Evolutionary conservation across 208 protist genomes (phyloP).

Genomic region (Leishmania gerbilli): DNA sequence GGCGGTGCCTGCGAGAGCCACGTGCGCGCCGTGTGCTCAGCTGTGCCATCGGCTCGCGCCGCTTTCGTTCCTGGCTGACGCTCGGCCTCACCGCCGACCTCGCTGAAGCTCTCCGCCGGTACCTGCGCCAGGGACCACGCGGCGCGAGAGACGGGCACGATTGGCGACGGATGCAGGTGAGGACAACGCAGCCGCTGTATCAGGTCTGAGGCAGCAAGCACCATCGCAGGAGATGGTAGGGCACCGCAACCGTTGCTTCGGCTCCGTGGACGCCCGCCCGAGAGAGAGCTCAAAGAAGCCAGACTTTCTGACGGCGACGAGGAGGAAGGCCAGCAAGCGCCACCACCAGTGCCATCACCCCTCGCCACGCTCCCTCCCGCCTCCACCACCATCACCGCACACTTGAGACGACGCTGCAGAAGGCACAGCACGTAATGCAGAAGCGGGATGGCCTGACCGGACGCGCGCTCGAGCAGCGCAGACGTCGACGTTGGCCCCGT

Average conservation of each 20-base stretch:
- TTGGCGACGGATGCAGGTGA: slow-evolving; percentile 7
- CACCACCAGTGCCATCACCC: not conserved
- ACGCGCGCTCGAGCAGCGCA: slow-evolving; percentile 60
- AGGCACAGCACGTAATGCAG: slow-evolving; percentile 51
- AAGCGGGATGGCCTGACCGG: slow-evolving; percentile 45
- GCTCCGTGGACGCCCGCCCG: not conserved
- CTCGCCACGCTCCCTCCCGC: not conserved
- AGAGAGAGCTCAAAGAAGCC: not conserved
- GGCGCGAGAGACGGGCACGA: not conserved
- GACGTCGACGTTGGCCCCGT: slow-evolving; percentile 42
- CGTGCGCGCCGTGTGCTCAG: not conserved
- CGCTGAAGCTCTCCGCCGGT: not conserved
- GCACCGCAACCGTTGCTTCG: not conserved
- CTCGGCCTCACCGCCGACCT: not conserved
- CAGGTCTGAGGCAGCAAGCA: slow-evolving; percentile 28
- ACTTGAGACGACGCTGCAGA: slow-evolving; percentile 58
- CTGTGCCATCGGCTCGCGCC: not conserved
- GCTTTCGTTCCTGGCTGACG: slow-evolving; percentile 8
- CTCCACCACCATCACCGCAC: slow-evolving; percentile 69
- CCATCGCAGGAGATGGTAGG: slow-evolving; percentile 8
- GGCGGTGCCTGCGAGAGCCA: not conserved
- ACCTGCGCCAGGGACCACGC: not conserved
- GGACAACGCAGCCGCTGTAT: slow-evolving; percentile 20
- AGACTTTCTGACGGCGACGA: not conserved
- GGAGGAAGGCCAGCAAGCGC: not conserved